Conservation (phyloP, 257 asterid genomes). For the Ilex asprella region DNA sequence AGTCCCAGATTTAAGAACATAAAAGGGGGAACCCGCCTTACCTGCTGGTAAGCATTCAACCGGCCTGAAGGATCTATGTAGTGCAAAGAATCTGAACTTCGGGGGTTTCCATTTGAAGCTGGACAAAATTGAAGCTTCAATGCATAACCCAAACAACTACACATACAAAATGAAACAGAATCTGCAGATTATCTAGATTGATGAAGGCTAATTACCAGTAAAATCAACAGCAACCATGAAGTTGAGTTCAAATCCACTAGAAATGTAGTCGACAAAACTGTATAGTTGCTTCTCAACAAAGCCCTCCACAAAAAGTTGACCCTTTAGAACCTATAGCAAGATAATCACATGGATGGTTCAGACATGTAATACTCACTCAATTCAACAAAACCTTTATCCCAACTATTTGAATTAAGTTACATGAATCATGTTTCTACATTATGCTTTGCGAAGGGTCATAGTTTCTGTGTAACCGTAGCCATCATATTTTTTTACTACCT, state of each 20-base stretch:
- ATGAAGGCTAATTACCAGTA: slow-evolving; percentile 40
- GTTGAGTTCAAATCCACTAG: slow-evolving; percentile 77
- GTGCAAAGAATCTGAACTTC: slow-evolving; percentile 48
- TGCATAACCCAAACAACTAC: slow-evolving; percentile 6
- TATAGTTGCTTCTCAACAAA: slow-evolving; percentile 54
- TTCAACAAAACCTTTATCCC: no score
- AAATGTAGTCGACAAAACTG: slow-evolving; percentile 74
- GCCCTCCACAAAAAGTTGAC: slow-evolving; percentile 54
- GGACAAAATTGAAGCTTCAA: slow-evolving; percentile 15
- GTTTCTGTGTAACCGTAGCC: no score
- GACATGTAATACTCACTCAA: neutral
- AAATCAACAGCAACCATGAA: slow-evolving; percentile 90
- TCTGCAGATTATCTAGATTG: neutral
- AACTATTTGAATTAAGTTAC: no score
- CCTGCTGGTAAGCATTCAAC: slow-evolving; percentile 73
- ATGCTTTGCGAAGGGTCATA: no score
- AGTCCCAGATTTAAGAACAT: neutral
- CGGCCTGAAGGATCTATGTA: slow-evolving; percentile 59
- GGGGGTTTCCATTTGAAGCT: slow-evolving; percentile 75
- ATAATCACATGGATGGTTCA: slow-evolving; percentile 6
- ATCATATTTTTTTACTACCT: no score
- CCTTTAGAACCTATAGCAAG: slow-evolving; percentile 40
- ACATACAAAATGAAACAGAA: neutral
- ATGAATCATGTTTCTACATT: no score
- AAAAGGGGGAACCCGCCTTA: slow-evolving; percentile 15